Evolutionary conservation across 164 flowering plant species (phyloP).

Genomic region (Houttuynia cordata): DNA sequence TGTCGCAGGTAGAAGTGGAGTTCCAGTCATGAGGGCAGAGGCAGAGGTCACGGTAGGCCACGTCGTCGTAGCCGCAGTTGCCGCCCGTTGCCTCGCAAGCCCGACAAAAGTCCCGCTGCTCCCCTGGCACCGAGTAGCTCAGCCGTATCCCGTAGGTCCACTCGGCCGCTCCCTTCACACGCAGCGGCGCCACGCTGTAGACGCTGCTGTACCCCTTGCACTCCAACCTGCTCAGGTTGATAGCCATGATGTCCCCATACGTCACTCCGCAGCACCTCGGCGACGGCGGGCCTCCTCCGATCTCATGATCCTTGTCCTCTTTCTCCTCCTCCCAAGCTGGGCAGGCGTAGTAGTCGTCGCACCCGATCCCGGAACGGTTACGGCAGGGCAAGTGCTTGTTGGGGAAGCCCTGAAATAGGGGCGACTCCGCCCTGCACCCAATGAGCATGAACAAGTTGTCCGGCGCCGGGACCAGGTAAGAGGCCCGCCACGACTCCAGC

Average conservation of each 20-base stretch:
- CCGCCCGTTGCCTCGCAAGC: constrained; percentile 90
- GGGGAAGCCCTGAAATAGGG: constrained; percentile 86
- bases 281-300: constrained; percentile 32
- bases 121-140: constrained; percentile 52
- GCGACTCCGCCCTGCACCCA: constrained; percentile 64
- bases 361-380: constrained; percentile 83
- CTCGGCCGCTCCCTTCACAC: constrained; percentile 33
- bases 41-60: constrained; percentile 42
- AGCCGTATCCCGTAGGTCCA: constrained; percentile 92
- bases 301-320: background rate
- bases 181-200: constrained; percentile 69
- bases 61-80: constrained; percentile 58
- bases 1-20: constrained; percentile 74
- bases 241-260: constrained; percentile 46
- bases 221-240: constrained; percentile 53
- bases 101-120: constrained; percentile 37
- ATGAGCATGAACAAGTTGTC: constrained; percentile 80
- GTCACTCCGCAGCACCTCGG: constrained; percentile 69
- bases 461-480: constrained; percentile 48
- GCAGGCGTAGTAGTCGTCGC: constrained; percentile 71
- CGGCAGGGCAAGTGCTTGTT: constrained; percentile 65
- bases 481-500: constrained; percentile 53
- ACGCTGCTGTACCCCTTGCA: constrained; percentile 90
- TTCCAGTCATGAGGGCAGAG: constrained; percentile 53
- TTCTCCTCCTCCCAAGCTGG: constrained; percentile 44